Base-by-base conservation (phyloP, 2,329 filamentous ascomycete genomes). In the Aspergillus sp. region DNA sequence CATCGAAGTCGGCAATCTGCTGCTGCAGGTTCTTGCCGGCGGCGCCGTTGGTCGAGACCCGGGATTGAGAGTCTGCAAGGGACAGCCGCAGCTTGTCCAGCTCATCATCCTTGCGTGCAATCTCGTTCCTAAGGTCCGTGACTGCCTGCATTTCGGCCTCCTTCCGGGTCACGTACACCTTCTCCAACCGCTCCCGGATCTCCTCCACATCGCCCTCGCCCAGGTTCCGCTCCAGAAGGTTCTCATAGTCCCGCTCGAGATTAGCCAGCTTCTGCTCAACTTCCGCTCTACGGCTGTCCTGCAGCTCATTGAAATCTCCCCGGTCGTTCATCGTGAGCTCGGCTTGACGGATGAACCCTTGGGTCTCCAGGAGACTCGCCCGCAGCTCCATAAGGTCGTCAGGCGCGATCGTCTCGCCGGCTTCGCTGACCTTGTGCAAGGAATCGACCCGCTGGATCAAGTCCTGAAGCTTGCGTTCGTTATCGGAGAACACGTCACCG, bases 1-100 rank as follows among this genome's bases (percentile, higher is more conserved):
- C 91, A 78, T 99, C 95, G 70, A 99, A 99, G 75, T 99, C 95
- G 60, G 94, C 91, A 77, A 99, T 96, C 80, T 98, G 95, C 80
- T 99, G 94, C 75, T 96, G 92, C 48, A 98, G 87, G 12, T 92
- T 96, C 84, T 97, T 97, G 83, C 74, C 72, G 15, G 79, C 76
- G 19, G 80, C 78, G 47, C 87, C 87, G 65, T 88, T 91, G 25
- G 88, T 84, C 28, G 82, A 79, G 17, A 81, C 82, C 15, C 72
- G 72, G 25, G 72, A 70, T 55, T 78, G 72, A 12, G 95, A 84
- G 63, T 92, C 89, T 47, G 96, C 91, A 50, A 97, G 87, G 36
- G 93, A 86, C 36, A 86, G 84, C 78, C 90, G 91, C 78, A 97
- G 86, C 69, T 90, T 90, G 63, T 87, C 82, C 71, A 95, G 91